phyloP scores from a whole-genome alignment of 805 yeast species.

The Yamadazyma endophytica region DNA sequence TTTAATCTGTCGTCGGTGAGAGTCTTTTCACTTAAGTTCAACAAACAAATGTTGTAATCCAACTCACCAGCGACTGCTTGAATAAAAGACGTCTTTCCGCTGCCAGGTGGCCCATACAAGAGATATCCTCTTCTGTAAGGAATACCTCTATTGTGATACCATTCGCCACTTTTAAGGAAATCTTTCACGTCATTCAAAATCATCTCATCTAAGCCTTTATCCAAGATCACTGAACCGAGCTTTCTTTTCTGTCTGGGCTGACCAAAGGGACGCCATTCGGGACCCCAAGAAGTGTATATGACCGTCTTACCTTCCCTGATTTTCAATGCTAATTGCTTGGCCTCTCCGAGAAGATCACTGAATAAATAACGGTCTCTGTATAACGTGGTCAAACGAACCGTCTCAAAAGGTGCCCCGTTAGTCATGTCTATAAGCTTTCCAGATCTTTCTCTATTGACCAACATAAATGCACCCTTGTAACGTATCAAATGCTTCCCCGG shows the following conservation, averaged over 20 bases:
- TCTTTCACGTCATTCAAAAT: constrained; percentile 73
- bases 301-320: constrained; percentile 92
- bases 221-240: constrained; percentile 82
- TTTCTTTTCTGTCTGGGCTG: constrained; percentile 86
- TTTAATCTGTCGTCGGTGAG: constrained; percentile 92
- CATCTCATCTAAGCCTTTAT: constrained; percentile 62
- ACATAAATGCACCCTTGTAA: constrained; percentile 84
- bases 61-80: constrained; percentile 96
- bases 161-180: constrained; percentile 72
- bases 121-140: constrained; percentile 95
- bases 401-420: constrained; percentile 92
- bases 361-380: constrained; percentile 76
- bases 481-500: constrained; percentile 90
- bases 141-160: constrained; percentile 96
- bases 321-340: constrained; percentile 75
- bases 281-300: constrained; percentile 91
- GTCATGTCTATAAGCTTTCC: constrained; percentile 85
- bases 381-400: constrained; percentile 88
- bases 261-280: constrained; percentile 98
- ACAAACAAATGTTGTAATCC: constrained; percentile 91
- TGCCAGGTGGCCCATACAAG: constrained; percentile 95
- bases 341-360: constrained; percentile 70
- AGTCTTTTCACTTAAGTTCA: constrained; percentile 86
- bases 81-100: constrained; percentile 93
- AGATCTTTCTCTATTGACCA: constrained; percentile 85